Conservation (phyloP, 495 filamentous ascomycete genomes). For the Lophiotrema nucula region DNA sequence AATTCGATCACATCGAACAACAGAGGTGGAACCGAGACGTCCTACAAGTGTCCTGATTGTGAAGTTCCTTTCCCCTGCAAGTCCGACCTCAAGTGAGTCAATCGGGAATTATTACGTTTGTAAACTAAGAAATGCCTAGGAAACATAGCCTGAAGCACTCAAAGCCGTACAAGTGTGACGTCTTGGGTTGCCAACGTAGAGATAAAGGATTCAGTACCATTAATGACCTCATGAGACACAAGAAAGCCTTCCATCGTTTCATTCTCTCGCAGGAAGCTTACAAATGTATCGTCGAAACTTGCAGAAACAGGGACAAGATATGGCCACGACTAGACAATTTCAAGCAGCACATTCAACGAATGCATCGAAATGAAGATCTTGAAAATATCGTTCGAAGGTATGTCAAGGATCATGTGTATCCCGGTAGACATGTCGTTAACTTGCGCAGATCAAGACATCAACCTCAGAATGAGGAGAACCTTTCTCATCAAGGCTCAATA, state of each 20-base stretch:
- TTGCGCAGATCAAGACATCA: too few relatives aligned
- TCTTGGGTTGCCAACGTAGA: slow-evolving; percentile 56
- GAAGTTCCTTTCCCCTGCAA: too few relatives aligned
- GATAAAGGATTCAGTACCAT: slow-evolving; percentile 72
- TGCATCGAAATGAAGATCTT: slow-evolving; percentile 62
- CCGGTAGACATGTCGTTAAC: too few relatives aligned
- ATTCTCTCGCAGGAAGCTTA: slow-evolving; percentile 58
- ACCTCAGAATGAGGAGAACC: too few relatives aligned
- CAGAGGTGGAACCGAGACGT: too few relatives aligned
- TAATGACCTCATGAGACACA: slow-evolving; percentile 61
- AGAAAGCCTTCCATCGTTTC: slow-evolving; percentile 34
- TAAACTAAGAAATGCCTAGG: slow-evolving; percentile 46
- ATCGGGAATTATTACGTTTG: too few relatives aligned
- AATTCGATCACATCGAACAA: too few relatives aligned
- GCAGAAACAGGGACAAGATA: slow-evolving; percentile 66
- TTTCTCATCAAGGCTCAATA: too few relatives aligned
- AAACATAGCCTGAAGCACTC: slow-evolving; percentile 79
- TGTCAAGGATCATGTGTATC: too few relatives aligned
- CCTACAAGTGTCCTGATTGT: slow-evolving; percentile 21
- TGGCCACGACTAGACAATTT: slow-evolving; percentile 95
- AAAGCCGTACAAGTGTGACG: slow-evolving; percentile 68
- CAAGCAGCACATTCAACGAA: slow-evolving; percentile 73
- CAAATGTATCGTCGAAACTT: slow-evolving; percentile 63
- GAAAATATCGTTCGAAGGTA: slow-evolving; percentile 56
- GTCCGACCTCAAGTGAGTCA: slow-evolving; percentile 33